phyloP scores from a whole-genome alignment of 2,329 filamentous ascomycete genomes.

The Penicillium aurantiogriseum region DNA sequence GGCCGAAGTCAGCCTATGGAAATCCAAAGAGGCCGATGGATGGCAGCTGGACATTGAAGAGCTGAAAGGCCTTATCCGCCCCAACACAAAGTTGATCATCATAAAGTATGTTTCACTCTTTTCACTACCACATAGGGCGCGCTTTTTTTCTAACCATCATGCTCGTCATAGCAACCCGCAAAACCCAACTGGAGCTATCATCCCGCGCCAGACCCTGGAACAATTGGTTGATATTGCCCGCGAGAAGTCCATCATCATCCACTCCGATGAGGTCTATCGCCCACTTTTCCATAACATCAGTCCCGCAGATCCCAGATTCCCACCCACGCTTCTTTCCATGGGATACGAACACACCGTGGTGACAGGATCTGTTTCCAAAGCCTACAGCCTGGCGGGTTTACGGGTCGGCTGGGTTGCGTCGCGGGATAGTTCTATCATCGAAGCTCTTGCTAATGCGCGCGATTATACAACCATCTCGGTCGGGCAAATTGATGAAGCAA shows the following conservation, averaged over 20 bases:
- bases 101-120: constrained; percentile 48
- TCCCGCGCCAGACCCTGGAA: constrained; percentile 61
- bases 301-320: constrained; percentile 54
- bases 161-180: constrained; percentile 64
- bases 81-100: constrained; percentile 57
- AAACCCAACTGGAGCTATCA: constrained; percentile 64
- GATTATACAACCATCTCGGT: constrained; percentile 88
- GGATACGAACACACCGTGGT: constrained; percentile 69
- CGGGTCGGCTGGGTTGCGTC: constrained; percentile 80
- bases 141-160: neutral
- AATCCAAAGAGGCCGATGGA: constrained; percentile 60
- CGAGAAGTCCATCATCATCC: constrained; percentile 62
- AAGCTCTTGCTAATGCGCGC: constrained; percentile 61
- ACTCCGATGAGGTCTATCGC: constrained; percentile 80
- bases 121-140: neutral
- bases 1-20: constrained; percentile 76
- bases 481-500: constrained; percentile 74
- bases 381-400: constrained; percentile 78
- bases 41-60: constrained; percentile 68
- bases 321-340: constrained; percentile 67
- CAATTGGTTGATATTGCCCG: constrained; percentile 63
- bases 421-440: constrained; percentile 60
- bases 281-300: constrained; percentile 73
- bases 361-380: constrained; percentile 82
- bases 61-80: constrained; percentile 59